Conservation (phyloP, 768 basidiomycete genomes). For the Russula virescens region DNA sequence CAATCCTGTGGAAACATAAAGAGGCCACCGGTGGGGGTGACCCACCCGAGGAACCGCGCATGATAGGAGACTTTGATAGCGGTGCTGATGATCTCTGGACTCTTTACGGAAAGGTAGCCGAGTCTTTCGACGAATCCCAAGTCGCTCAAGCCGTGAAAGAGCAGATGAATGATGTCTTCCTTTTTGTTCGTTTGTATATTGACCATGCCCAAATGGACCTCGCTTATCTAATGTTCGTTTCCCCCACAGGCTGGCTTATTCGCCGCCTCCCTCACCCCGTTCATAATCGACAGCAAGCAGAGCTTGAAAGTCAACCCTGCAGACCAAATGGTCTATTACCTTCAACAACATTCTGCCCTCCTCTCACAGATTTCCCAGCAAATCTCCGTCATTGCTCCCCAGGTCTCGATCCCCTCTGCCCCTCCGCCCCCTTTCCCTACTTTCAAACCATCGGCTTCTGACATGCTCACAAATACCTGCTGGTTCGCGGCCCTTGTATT, state of each 20-base stretch:
- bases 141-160: background rate
- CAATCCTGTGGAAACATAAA: no score
- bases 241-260: background rate
- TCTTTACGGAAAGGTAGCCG: background rate
- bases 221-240: background rate
- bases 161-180: background rate
- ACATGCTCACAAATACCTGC: background rate
- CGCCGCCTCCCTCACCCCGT: background rate
- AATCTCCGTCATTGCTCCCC: background rate
- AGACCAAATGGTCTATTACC: background rate
- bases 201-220: background rate
- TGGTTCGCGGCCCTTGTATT: background rate
- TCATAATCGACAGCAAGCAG: background rate
- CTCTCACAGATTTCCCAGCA: background rate
- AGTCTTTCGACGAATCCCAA: background rate
- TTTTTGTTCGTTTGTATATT: background rate
- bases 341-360: background rate
- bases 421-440: background rate
- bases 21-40: no score
- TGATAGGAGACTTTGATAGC: background rate
- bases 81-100: background rate
- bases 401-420: background rate
- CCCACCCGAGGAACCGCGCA: background rate
- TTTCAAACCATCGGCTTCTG: background rate
- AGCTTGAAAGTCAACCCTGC: background rate